A percentile compares a stretch with the other conserved stretches of the same genome.
Conservation (phyloP, 345 rosid genomes). For the Eucalyptus pauciflora region DNA sequence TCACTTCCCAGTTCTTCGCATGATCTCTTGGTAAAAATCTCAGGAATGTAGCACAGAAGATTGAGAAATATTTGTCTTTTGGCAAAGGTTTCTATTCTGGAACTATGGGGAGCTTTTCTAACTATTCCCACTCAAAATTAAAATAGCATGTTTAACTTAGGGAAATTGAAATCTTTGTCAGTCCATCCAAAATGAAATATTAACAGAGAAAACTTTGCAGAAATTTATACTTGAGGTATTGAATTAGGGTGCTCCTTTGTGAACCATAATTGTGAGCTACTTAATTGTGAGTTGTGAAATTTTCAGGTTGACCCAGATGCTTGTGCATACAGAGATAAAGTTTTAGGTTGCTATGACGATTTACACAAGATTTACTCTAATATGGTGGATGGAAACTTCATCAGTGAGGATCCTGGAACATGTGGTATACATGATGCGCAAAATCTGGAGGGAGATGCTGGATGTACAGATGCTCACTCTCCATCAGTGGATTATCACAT, state of each 20-base stretch:
- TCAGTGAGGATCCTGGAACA: neutral
- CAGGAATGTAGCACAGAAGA: neutral
- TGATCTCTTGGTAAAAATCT: neutral
- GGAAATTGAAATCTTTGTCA: neutral
- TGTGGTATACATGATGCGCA: neutral
- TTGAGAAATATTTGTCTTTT: neutral
- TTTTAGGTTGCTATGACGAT: constrained; percentile 23
- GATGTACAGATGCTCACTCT: constrained; percentile 1
- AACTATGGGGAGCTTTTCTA: neutral
- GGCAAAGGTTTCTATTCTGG: neutral
- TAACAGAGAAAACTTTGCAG: neutral
- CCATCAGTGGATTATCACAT: neutral
- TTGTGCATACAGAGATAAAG: constrained; percentile 32
- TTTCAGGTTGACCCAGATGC: constrained; percentile 64
- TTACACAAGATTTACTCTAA: constrained; percentile 39
- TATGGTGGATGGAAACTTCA: constrained; percentile 9
- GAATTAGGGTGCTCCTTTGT: neutral
- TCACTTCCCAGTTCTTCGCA: neutral
- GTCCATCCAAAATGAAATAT: neutral
- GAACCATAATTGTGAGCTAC: neutral
- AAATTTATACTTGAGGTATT: neutral
- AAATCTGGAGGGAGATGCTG: constrained; percentile 13
- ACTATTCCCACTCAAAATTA: neutral
- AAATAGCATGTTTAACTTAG: neutral
- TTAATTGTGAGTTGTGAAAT: neutral